Conservation (phyloP, 2,329 filamentous ascomycete genomes). For the Neofusicoccum sp. region DNA sequence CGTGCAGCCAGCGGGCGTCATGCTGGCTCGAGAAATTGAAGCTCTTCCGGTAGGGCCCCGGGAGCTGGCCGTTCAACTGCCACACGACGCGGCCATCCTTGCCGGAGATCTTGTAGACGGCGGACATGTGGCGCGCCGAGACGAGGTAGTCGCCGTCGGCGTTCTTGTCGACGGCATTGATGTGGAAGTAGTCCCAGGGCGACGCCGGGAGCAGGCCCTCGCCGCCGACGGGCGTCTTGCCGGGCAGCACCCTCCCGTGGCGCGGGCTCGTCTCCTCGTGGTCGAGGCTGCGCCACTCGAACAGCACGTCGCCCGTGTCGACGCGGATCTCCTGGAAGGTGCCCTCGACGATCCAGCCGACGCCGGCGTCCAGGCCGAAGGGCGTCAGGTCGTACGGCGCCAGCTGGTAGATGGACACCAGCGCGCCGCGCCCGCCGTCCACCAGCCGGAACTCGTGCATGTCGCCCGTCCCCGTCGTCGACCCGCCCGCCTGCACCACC, state of each 20-base stretch:
- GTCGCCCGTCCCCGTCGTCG: conserved; percentile 43
- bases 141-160: conserved; percentile 54
- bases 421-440: conserved; percentile 40
- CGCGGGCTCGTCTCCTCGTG: conserved; percentile 48
- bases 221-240: conserved; percentile 30
- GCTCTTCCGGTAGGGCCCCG: conserved; percentile 24
- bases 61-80: conserved; percentile 42
- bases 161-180: conserved; percentile 55
- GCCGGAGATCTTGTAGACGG: conserved; percentile 48
- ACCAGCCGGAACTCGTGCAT: conserved; percentile 54
- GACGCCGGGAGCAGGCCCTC: conserved; percentile 37
- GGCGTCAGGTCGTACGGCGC: conserved; percentile 46
- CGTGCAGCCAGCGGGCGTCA: conserved; percentile 48
- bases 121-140: conserved; percentile 50
- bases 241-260: conserved; percentile 29
- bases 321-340: conserved; percentile 56
- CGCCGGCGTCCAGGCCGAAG: conserved; percentile 39
- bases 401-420: conserved; percentile 39
- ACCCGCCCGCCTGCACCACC: conserved; percentile 38
- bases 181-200: conserved; percentile 56
- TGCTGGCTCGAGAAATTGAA: conserved; percentile 54
- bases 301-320: conserved; percentile 53
- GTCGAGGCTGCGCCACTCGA: conserved; percentile 59
- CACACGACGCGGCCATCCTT: conserved; percentile 52
- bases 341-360: conserved; percentile 53